phyloP scores from a whole-genome alignment of 164 flowering plant genomes.

The Chimonanthus praecox region DNA sequence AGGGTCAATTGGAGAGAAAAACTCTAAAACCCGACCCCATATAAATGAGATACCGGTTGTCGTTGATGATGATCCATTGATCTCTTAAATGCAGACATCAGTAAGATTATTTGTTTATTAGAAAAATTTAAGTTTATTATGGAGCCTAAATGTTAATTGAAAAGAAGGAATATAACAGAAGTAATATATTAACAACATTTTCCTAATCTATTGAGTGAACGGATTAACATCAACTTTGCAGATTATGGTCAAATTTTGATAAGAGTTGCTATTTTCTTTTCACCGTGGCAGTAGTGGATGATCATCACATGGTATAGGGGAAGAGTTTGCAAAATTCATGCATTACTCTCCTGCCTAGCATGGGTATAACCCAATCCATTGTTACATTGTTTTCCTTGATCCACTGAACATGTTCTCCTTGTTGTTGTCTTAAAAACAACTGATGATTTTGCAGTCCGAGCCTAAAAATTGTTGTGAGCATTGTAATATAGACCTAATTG shows the following conservation, averaged over 20 bases:
- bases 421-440: neutral
- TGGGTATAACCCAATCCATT: neutral
- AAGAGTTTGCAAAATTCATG: neutral
- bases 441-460: neutral
- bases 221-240: neutral
- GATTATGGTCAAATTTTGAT: neutral
- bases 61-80: no score
- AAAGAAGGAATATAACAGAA: neutral
- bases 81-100: neutral
- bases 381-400: neutral
- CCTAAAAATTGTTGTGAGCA: neutral
- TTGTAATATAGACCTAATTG: neutral
- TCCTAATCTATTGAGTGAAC: neutral
- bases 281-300: conserved; percentile 3
- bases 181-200: neutral
- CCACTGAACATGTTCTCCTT: neutral
- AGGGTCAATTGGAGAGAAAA: no score
- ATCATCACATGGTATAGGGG: neutral
- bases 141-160: neutral
- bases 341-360: neutral
- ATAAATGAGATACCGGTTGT: no score
- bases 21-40: no score
- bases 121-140: neutral
- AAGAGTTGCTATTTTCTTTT: neutral
- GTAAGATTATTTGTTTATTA: neutral